Evolutionary conservation across 106 monocot genomes (phyloP).

Genomic region (Apostasia ramifera): DNA sequence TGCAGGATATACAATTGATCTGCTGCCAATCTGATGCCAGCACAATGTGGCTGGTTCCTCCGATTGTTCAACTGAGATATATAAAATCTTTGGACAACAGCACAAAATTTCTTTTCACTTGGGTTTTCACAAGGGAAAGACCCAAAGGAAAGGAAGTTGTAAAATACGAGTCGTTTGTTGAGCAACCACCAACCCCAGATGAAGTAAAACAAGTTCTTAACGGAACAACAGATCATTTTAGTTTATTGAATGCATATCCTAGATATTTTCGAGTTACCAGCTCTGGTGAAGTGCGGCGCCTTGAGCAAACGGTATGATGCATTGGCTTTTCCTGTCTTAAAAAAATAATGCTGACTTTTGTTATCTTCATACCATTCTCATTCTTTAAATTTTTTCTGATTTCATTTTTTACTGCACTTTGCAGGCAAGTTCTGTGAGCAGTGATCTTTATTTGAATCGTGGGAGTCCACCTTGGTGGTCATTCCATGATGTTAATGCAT

Average conservation of each 20-base stretch:
- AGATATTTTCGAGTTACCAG: conserved; percentile 87
- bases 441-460: conserved; percentile 51
- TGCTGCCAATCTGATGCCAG: conserved; percentile 95
- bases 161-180: conserved; percentile 56
- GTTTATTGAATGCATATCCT: conserved; percentile 56
- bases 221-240: conserved; percentile 55
- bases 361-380: neutral
- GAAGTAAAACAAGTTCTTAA: conserved; percentile 62
- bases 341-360: neutral
- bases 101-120: conserved; percentile 59
- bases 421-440: conserved; percentile 61
- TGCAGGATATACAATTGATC: conserved; percentile 91
- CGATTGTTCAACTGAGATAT: conserved; percentile 53
- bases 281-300: conserved; percentile 86
- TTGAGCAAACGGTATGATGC: conserved; percentile 66
- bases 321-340: conserved; percentile 1
- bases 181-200: conserved; percentile 18
- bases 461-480: conserved; percentile 86
- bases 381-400: neutral
- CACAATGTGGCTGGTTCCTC: conserved; percentile 74
- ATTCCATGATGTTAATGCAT: conserved; percentile 53
- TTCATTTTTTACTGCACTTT: neutral
- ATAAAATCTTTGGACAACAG: conserved; percentile 37
- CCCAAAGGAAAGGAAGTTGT: conserved; percentile 97
- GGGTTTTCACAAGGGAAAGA: conserved; percentile 85